phyloP scores from a whole-genome alignment of 2,329 filamentous ascomycete species.

The Pseudocercospora macadamiae region DNA sequence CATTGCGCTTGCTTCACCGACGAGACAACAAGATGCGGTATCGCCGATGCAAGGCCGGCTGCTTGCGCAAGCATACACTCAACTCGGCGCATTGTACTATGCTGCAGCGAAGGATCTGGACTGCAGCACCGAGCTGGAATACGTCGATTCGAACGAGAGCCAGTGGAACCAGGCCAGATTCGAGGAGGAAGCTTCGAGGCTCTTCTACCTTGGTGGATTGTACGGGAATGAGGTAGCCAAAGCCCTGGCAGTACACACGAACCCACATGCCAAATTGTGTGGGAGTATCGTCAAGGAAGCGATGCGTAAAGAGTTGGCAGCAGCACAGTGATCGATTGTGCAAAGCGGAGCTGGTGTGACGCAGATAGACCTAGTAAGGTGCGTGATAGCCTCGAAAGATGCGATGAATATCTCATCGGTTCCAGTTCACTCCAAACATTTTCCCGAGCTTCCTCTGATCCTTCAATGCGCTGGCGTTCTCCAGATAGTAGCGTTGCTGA shows the following conservation, averaged over 20 bases:
- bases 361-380: neutral
- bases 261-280: slow-evolving; percentile 66
- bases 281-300: slow-evolving; percentile 65
- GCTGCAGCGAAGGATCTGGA: slow-evolving; percentile 30
- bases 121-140: slow-evolving; percentile 22
- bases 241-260: slow-evolving; percentile 62
- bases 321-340: slow-evolving; percentile 18
- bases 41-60: slow-evolving; percentile 68
- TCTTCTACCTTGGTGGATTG: slow-evolving; percentile 57
- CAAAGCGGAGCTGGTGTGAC: neutral
- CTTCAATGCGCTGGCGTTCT: slow-evolving; percentile 60
- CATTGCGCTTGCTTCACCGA: slow-evolving; percentile 62
- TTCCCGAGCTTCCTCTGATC: slow-evolving; percentile 43
- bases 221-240: slow-evolving; percentile 61
- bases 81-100: slow-evolving; percentile 48
- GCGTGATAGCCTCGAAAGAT: neutral
- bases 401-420: slow-evolving; percentile 19
- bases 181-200: slow-evolving; percentile 59
- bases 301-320: slow-evolving; percentile 56
- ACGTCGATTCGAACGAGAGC: slow-evolving; percentile 39
- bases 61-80: slow-evolving; percentile 70
- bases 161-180: slow-evolving; percentile 38
- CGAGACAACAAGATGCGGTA: slow-evolving; percentile 54
- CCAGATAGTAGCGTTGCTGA: slow-evolving; percentile 63
- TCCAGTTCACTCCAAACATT: slow-evolving; percentile 67